Evolutionary conservation across 208 protist species (phyloP).

Genomic region (Entamoeba histolytica): DNA sequence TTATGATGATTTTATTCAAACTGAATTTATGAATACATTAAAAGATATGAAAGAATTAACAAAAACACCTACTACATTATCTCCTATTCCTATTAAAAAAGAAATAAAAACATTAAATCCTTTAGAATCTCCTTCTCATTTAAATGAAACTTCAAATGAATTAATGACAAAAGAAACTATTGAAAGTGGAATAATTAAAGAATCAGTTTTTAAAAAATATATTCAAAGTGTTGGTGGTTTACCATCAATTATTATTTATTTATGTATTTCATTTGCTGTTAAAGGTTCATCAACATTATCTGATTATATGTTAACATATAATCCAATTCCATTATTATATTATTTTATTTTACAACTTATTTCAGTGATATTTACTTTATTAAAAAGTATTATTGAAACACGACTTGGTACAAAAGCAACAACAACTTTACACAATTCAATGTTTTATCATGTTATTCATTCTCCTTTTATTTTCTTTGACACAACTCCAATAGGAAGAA

Average conservation of each 20-base stretch:
- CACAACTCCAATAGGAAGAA: conserved; percentile 11
- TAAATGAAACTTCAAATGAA: neutral
- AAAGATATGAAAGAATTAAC: neutral
- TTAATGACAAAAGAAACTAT: neutral
- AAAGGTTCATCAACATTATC: neutral
- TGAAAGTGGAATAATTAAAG: neutral
- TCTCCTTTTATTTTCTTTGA: conserved; percentile 10
- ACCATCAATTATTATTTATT: neutral
- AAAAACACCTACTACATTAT: neutral
- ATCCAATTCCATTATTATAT: neutral
- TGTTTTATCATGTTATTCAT: neutral
- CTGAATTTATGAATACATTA: neutral
- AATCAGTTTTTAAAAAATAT: neutral
- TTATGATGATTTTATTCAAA: neutral
- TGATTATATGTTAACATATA: neutral
- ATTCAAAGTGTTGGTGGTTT: neutral
- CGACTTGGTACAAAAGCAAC: neutral
- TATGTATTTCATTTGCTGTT: neutral
- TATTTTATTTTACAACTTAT: neutral
- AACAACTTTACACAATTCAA: neutral
- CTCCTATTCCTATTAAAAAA: neutral
- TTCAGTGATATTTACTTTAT: neutral
- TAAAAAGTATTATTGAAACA: neutral
- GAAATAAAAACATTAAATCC: neutral
- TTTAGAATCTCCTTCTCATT: neutral